phyloP scores from a whole-genome alignment of 495 filamentous ascomycete species.

The Neurospora sp. region DNA sequence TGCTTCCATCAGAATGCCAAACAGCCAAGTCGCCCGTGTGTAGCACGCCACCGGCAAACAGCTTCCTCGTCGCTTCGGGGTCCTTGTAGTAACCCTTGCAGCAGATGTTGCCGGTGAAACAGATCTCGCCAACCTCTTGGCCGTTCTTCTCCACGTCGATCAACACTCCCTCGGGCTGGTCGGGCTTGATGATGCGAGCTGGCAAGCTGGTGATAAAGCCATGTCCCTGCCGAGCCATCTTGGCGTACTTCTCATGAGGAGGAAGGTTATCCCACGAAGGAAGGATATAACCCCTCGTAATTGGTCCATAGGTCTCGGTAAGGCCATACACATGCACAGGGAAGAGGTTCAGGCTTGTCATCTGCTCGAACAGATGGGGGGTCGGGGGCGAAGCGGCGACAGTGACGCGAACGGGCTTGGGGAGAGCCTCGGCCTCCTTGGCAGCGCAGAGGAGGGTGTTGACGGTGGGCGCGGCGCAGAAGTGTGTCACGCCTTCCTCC shows the following conservation, averaged over 20 bases:
- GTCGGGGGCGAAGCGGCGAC: slow-evolving; percentile 89
- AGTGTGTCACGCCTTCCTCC: slow-evolving; percentile 80
- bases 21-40: slow-evolving; percentile 92
- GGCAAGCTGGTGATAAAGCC: slow-evolving; percentile 81
- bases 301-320: slow-evolving; percentile 93
- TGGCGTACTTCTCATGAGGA: slow-evolving; percentile 61
- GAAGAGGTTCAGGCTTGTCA: slow-evolving; percentile 72
- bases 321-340: slow-evolving; percentile 94
- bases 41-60: slow-evolving; percentile 78
- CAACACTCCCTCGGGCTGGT: slow-evolving; percentile 51
- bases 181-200: slow-evolving; percentile 71
- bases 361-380: slow-evolving; percentile 80
- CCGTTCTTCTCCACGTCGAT: slow-evolving; percentile 73
- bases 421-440: slow-evolving; percentile 56
- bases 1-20: slow-evolving; percentile 77
- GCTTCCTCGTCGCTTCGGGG: slow-evolving; percentile 69
- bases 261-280: slow-evolving; percentile 69
- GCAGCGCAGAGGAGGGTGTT: slow-evolving; percentile 84
- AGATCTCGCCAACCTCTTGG: slow-evolving; percentile 86
- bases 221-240: slow-evolving; percentile 85
- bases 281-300: slow-evolving; percentile 85
- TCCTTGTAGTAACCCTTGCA: slow-evolving; percentile 89
- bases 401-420: slow-evolving; percentile 70
- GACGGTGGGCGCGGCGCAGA: slow-evolving; percentile 92
- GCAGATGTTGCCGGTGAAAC: slow-evolving; percentile 88